Evolutionary conservation across 192 early-diverging fungal species (phyloP), one percentile per base, ranked within the genome.

Genomic region (Anaeromyces robustus): DNA sequence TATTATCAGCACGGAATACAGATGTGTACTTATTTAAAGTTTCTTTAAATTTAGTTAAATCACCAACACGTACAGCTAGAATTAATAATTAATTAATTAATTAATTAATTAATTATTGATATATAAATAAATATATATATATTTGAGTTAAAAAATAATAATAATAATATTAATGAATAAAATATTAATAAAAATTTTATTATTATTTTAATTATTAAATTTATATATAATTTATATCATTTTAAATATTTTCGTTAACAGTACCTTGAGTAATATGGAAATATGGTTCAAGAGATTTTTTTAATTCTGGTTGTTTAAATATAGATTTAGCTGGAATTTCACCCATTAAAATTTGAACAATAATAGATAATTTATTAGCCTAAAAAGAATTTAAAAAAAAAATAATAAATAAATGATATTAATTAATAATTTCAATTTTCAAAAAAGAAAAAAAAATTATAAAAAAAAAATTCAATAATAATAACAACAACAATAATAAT

Each of bases 291-390:
- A 99, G 85, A 0, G 96, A 88, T 88, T 94, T 96, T 78, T 89
- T 90, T 77, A 99, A 85, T 30, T 92, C 91, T 7, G 94, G 92
- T 81, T 96, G 91, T 80, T 96, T 89, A 90, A 99, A 99, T 30
- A 97, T 84, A 41, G 94, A 93, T 79, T 97, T 90, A 81, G 98
- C 97, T 18, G 98, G 97, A 80, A 99, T 98, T 82, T 99, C 96
- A 30, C 98, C 98, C 94, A 97, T 97, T 85, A 99, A 86, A 79
- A 99, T 86, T 87, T 99, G 96, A 4, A 99, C 96, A 84, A 98
- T 96, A 77, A 99, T 96, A 32, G 93, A 92, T 30, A 99, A 90
- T 86, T 99, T 99, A 88, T 96, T 89, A 29, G 90, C 92, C 93
- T 94, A 84, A 37, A 16, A 68, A 77, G 5, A 79, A 29, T 77